Conservation (phyloP, 805 yeast species). For the Metschnikowia shivogae region DNA sequence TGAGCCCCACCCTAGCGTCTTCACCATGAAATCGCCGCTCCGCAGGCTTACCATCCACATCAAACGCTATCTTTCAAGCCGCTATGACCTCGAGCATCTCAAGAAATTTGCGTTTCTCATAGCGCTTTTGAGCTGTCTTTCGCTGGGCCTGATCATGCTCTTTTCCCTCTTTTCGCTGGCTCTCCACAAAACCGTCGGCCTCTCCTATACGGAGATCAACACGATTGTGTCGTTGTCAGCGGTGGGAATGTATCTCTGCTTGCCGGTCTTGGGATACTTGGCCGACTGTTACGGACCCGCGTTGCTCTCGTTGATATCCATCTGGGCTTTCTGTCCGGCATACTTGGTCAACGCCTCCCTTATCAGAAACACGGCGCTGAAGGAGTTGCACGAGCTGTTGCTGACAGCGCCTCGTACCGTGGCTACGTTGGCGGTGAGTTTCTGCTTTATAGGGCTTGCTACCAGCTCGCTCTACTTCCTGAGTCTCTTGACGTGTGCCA, state of each 20-base stretch:
- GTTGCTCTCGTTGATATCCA: constrained; percentile 56
- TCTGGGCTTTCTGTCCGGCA: constrained; percentile 62
- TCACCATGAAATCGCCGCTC: constrained; percentile 14
- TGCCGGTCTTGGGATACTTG: constrained; percentile 76
- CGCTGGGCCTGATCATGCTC: constrained; percentile 78
- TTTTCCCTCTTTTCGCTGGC: constrained; percentile 77
- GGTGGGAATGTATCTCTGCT: constrained; percentile 77
- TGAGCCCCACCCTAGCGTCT: background rate
- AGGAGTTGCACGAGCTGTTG: background rate
- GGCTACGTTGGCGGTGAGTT: constrained; percentile 43
- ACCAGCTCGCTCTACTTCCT: constrained; percentile 71
- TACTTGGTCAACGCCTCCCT: constrained; percentile 43
- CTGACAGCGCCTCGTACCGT: constrained; percentile 33
- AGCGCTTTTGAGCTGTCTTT: constrained; percentile 61
- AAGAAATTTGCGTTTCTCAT: constrained; percentile 50
- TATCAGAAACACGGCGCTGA: constrained; percentile 13
- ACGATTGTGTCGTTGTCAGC: constrained; percentile 69
- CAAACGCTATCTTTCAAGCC: constrained; percentile 37
- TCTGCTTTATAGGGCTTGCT: constrained; percentile 61
- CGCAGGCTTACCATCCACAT: constrained; percentile 40
- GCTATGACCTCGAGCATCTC: constrained; percentile 40
- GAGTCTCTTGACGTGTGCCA: constrained; percentile 75
- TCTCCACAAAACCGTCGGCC: constrained; percentile 54
- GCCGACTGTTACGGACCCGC: constrained; percentile 88
- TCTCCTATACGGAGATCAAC: constrained; percentile 63